These are phyloP conservation scores for Pyrenophora seminiperda DNA, from an alignment of 2,329 filamentous ascomycete genomes.

Conservation along the genomic window DNA sequence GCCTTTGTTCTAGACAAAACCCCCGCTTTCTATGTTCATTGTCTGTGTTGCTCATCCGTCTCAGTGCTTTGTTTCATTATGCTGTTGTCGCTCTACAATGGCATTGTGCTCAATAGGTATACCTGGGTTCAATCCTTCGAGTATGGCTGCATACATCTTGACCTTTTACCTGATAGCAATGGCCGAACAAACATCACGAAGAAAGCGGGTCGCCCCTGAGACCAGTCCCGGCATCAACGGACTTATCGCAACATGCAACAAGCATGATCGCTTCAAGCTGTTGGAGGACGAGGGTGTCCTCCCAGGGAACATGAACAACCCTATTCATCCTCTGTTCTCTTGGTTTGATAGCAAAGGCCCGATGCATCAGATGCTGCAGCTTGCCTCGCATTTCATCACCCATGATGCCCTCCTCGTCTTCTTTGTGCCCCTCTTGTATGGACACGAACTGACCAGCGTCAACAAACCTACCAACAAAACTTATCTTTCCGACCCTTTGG, in stretches of 20 bases:
- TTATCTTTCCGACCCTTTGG: conserved; percentile 31
- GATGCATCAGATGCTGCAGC: conserved; percentile 32
- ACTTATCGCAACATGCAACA: conserved; percentile 33
- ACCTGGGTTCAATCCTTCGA: not conserved
- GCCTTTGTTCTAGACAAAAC: conserved; percentile 12
- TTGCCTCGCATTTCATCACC: conserved; percentile 43
- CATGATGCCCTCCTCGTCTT: conserved; percentile 37
- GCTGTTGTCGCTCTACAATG: conserved; percentile 12
- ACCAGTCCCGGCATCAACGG: conserved; percentile 16
- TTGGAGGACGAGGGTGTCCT: conserved; percentile 31
- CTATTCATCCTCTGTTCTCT: conserved; percentile 40
- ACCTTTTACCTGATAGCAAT: conserved; percentile 4
- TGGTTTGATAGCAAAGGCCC: conserved; percentile 21
- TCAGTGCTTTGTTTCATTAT: conserved; percentile 22
- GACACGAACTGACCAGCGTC: conserved; percentile 19
- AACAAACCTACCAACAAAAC: conserved; percentile 12
- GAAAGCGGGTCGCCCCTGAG: conserved; percentile 7
- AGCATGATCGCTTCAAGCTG: conserved; percentile 39
- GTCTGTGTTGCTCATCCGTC: conserved; percentile 2
- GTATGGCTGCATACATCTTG: not conserved
- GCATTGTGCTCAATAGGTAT: conserved; percentile 8
- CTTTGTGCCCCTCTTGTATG: conserved; percentile 39
- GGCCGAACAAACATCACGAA: conserved; percentile 7
- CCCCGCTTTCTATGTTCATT: not conserved
- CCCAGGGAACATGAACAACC: conserved; percentile 31